Evolutionary conservation across 2,329 filamentous ascomycete species (phyloP), one percentile per base, ranked within the genome.

Genomic region (Capronia coronata): DNA sequence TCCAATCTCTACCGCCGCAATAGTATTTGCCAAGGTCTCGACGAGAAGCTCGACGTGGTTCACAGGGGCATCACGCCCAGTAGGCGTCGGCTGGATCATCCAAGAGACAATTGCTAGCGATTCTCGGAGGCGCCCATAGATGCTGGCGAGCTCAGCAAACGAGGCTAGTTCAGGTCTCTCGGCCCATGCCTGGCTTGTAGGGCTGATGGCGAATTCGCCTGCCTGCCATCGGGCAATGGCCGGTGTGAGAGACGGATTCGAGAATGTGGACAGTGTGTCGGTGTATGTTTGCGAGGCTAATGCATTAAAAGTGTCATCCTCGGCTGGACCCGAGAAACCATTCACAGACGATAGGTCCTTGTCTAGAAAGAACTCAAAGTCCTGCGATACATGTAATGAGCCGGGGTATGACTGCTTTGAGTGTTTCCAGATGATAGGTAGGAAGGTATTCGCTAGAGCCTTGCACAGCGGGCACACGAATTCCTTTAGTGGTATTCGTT

Each of bases 401-500:
- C 86, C 84, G 0, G 87, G 83, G 54, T 90, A 88, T 1, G 82
- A 80, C 63, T 95, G 87, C 60, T 94, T 87, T 62, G 94, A 84
- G 21, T 86, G 86, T 65, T 90, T 94, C 93, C 93, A 98, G 30
- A 94, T 83, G 54, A 98, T 88, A 0, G 94, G 94, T 30, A 98
- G 67, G 69, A 98, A 98, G 0, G 87, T 80, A 64, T 98, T 98
- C 2, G 93, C 93, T 0, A 98, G 75, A 2, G 93, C 94, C 68
- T 98, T 98, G 73, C 93, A 98, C 1, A 98, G 75, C 1, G 93
- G 93, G 60, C 93, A 98, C 47, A 97, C 86, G 65, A 98, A 98
- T 62, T 98, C 93, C 55, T 94, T 86, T 37, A 79, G 74, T 16
- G 78, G 75, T 1, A 87, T 76, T 48, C 83, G 78, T 65, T 98